These are phyloP conservation scores for Hypholoma fasciculare DNA, from an alignment of 768 basidiomycete genomes.

Conservation along the genomic window DNA sequence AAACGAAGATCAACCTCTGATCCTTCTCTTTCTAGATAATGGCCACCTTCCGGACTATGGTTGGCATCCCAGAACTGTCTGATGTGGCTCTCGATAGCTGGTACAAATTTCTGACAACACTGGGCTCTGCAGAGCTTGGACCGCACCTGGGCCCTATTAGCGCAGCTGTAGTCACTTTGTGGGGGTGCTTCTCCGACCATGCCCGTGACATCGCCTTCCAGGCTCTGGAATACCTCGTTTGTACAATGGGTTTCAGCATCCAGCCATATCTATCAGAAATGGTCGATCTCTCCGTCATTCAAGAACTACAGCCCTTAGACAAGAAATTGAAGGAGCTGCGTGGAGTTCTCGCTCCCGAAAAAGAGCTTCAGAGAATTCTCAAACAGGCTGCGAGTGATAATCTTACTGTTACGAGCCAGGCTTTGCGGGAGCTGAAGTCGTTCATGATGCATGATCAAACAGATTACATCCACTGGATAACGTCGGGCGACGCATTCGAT, in stretches of 20 bases:
- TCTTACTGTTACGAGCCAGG: slow-evolving; percentile 69
- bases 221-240: slow-evolving; percentile 70
- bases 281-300: slow-evolving; percentile 73
- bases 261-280: slow-evolving; percentile 69
- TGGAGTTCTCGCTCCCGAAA: slow-evolving; percentile 47
- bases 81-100: slow-evolving; percentile 81
- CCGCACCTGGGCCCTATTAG: slow-evolving; percentile 86
- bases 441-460: slow-evolving; percentile 55
- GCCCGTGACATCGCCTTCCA: slow-evolving; percentile 55
- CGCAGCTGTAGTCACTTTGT: slow-evolving; percentile 78
- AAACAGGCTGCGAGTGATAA: slow-evolving; percentile 79
- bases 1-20: not conserved
- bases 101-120: slow-evolving; percentile 70
- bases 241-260: slow-evolving; percentile 58
- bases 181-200: slow-evolving; percentile 59
- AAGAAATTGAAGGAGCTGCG: slow-evolving; percentile 45
- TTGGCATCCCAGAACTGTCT: slow-evolving; percentile 72
- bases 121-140: slow-evolving; percentile 70
- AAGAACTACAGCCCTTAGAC: slow-evolving; percentile 53
- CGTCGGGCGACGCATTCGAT: slow-evolving; percentile 88
- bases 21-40: slow-evolving; percentile 63
- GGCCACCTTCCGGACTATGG: slow-evolving; percentile 91
- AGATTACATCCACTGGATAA: slow-evolving; percentile 56
- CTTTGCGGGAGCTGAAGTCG: slow-evolving; percentile 71
- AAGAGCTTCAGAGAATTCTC: slow-evolving; percentile 65